phyloP scores from a whole-genome alignment of 169 alveolate species.

The Eimeria sp. region DNA sequence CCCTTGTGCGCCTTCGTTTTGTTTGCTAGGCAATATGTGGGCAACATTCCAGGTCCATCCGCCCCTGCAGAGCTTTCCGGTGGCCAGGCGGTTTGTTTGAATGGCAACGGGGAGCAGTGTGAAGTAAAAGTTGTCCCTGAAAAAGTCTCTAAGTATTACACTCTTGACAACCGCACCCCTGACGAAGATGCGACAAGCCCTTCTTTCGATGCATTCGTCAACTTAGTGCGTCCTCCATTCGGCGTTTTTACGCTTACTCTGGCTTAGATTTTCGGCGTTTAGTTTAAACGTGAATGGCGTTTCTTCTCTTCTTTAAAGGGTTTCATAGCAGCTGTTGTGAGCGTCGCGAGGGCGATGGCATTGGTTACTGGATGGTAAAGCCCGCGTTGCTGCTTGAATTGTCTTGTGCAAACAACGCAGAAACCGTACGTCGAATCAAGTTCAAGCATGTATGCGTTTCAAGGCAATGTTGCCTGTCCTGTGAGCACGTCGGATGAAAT shows the following conservation, averaged over 20 bases:
- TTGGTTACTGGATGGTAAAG: neutral
- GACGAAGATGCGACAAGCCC: conserved; percentile 51
- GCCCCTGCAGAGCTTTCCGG: conserved; percentile 28
- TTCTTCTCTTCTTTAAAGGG: neutral
- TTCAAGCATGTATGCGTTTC: conserved; percentile 19
- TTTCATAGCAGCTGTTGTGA: neutral
- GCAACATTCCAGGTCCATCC: conserved; percentile 46
- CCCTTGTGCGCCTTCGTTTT: neutral
- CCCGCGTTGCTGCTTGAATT: neutral
- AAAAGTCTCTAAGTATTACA: neutral
- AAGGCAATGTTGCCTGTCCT: conserved; percentile 54
- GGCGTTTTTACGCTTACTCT: neutral
- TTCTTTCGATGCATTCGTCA: conserved; percentile 45
- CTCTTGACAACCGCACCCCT: conserved; percentile 44
- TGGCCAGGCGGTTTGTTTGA: conserved; percentile 4
- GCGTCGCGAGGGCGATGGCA: neutral
- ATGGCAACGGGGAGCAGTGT: neutral
- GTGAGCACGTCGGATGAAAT: conserved; percentile 31
- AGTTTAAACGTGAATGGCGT: neutral
- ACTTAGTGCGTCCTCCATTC: conserved; percentile 18
- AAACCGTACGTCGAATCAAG: neutral
- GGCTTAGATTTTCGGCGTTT: neutral
- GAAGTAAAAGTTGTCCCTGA: neutral
- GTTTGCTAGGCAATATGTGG: conserved; percentile 46
- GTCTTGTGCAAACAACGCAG: conserved; percentile 5